Conservation (phyloP, 148 eudicot species). For the Silene uniflora region DNA sequence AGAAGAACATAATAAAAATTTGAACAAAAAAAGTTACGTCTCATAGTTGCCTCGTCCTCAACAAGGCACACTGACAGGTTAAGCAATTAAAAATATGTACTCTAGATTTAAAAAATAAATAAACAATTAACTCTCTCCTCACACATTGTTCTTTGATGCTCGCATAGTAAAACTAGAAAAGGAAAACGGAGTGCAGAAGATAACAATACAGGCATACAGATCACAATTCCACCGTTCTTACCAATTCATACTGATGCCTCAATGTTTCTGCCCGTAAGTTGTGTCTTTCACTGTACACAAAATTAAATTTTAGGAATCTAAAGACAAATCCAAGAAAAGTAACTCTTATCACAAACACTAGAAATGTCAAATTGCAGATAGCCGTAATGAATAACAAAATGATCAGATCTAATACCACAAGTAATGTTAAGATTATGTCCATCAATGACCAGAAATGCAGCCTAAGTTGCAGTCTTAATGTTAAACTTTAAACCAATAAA, state of each 20-base stretch:
- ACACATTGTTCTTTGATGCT: not conserved
- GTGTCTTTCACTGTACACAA: slow-evolving; percentile 36
- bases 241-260: slow-evolving; percentile 45
- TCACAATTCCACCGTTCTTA: slow-evolving; percentile 12
- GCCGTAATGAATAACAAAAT: not conserved
- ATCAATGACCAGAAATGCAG: not conserved
- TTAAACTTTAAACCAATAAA: not conserved
- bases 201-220: not conserved
- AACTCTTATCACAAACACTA: not conserved
- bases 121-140: not conserved
- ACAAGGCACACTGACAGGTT: too few relatives aligned
- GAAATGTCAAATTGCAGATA: not conserved
- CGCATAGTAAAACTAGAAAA: not conserved
- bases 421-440: not conserved
- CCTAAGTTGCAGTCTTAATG: not conserved
- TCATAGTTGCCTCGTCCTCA: too few relatives aligned
- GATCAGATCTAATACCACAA: not conserved
- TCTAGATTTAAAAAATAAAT: not conserved
- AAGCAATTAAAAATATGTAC: not conserved
- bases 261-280: slow-evolving; percentile 40
- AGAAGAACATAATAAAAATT: too few relatives aligned
- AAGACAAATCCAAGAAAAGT: not conserved
- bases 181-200: not conserved
- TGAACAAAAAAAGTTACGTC: too few relatives aligned
- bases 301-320: not conserved